A percentile compares a stretch with the other conserved stretches of the same genome.
phyloP scores from a whole-genome alignment of 768 basidiomycete species.

The Lentinula boryana region DNA sequence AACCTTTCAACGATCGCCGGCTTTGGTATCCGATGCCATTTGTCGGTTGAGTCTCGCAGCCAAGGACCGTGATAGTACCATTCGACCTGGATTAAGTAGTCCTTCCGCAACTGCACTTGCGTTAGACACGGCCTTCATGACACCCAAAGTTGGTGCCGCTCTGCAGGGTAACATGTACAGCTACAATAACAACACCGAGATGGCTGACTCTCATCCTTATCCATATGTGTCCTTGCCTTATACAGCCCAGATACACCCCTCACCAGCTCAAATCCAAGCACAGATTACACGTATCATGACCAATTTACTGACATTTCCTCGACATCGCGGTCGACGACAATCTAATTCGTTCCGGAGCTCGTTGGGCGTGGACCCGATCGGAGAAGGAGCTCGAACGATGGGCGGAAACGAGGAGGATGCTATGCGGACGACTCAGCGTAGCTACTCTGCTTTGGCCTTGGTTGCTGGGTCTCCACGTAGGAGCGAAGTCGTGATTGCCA shows the following conservation, averaged over 20 bases:
- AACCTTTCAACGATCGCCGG: constrained; percentile 51
- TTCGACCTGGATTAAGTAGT: no score
- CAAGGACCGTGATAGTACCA: constrained; percentile 33
- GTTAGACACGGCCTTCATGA: background rate
- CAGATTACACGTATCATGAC: constrained; percentile 75
- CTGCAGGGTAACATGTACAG: background rate
- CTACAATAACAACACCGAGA: constrained; percentile 23
- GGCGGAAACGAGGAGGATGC: constrained; percentile 29
- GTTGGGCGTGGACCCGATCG: background rate
- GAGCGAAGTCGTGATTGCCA: constrained; percentile 56
- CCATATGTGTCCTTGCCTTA: background rate
- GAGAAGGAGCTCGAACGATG: constrained; percentile 26
- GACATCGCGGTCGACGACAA: constrained; percentile 19
- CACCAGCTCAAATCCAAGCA: constrained; percentile 28
- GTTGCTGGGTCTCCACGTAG: constrained; percentile 29
- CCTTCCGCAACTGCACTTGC: background rate
- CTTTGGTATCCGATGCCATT: constrained; percentile 69
- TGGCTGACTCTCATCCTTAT: constrained; percentile 12
- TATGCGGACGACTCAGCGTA: constrained; percentile 30
- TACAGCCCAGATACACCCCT: constrained; percentile 10
- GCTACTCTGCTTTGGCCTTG: constrained; percentile 27
- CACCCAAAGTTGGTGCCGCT: constrained; percentile 17
- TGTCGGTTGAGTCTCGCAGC: constrained; percentile 59
- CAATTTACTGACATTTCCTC: constrained; percentile 60
- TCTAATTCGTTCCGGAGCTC: background rate